Percentiles rank a stretch among this genome's conserved stretches.
phyloP scores from a whole-genome alignment of 2,329 filamentous ascomycete species.

The Lasiodiplodia citricola region DNA sequence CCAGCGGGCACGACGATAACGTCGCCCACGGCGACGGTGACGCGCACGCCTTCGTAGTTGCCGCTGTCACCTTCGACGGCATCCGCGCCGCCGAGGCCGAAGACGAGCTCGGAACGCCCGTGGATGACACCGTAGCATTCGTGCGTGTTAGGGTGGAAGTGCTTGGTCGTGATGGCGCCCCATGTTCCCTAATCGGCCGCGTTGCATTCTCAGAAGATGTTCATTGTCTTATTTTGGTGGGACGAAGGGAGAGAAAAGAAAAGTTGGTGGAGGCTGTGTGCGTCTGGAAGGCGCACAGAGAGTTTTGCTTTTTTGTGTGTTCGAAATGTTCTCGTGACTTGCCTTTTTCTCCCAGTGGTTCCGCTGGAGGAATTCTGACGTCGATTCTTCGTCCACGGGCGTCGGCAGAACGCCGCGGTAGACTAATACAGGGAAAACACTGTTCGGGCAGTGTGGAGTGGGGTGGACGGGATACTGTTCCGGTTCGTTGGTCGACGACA shows the following conservation, averaged over 20 bases:
- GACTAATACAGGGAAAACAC: slow-evolving; percentile 41
- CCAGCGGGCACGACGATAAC: slow-evolving; percentile 45
- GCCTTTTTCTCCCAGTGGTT: slow-evolving; percentile 42
- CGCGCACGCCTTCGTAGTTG: background rate
- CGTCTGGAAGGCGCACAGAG: too few species aligned
- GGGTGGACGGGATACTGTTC: slow-evolving; percentile 25
- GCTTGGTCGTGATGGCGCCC: slow-evolving; percentile 34
- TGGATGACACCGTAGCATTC: slow-evolving; percentile 45
- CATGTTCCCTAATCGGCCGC: slow-evolving; percentile 31
- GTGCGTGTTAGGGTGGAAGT: slow-evolving; percentile 46
- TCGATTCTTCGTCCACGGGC: slow-evolving; percentile 34
- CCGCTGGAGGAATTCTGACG: slow-evolving; percentile 36
- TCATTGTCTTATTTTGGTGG: background rate
- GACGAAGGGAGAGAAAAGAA: background rate
- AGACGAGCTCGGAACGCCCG: slow-evolving; percentile 35
- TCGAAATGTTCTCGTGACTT: background rate
- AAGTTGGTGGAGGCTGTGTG: too few species aligned
- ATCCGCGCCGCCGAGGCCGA: slow-evolving; percentile 39
- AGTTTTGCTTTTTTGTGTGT: background rate
- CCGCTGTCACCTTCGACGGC: slow-evolving; percentile 22
- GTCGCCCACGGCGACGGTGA: slow-evolving; percentile 37
- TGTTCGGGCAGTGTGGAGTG: slow-evolving; percentile 37
- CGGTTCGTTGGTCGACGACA: slow-evolving; percentile 9
- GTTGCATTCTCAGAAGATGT: background rate
- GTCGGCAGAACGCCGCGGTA: slow-evolving; percentile 42